phyloP scores from a whole-genome alignment of 148 eudicot species.

The Amaranthus hypochondriacus region DNA sequence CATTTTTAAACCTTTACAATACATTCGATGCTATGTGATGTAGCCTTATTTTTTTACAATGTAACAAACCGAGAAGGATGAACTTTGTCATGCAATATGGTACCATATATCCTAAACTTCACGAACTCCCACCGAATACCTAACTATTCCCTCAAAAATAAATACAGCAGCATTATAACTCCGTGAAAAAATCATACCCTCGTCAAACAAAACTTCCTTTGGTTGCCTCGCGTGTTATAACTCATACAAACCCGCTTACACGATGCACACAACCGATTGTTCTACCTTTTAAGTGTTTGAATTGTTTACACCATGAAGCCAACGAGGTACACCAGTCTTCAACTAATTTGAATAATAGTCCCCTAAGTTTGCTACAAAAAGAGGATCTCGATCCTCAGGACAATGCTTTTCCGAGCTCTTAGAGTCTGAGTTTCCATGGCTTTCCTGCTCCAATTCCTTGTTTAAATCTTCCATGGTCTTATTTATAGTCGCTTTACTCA shows the following conservation, averaged over 20 bases:
- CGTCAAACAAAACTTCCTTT: not conserved
- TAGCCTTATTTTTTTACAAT: too few relatives aligned
- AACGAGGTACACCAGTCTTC: slow-evolving; percentile 49
- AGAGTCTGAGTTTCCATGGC: slow-evolving; percentile 29
- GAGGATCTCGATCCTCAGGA: slow-evolving; percentile 66
- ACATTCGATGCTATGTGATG: too few relatives aligned
- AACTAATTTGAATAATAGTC: slow-evolving; percentile 50
- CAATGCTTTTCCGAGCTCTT: slow-evolving; percentile 22
- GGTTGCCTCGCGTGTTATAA: slow-evolving; percentile 3
- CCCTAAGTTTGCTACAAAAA: slow-evolving; percentile 83
- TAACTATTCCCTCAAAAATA: too few relatives aligned
- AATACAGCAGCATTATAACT: not conserved
- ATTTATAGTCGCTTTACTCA: slow-evolving; percentile 62
- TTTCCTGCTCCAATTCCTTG: slow-evolving; percentile 60
- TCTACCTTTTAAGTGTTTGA: slow-evolving; percentile 5
- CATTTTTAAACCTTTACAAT: too few relatives aligned
- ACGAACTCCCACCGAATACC: too few relatives aligned
- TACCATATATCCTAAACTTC: too few relatives aligned
- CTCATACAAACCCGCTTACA: slow-evolving; percentile 1
- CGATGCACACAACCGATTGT: slow-evolving; percentile 1
- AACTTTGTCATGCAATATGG: too few relatives aligned
- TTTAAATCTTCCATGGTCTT: slow-evolving; percentile 81
- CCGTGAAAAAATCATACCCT: not conserved
- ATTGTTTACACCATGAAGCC: slow-evolving; percentile 44
- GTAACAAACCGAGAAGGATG: too few relatives aligned